Percentiles rank a stretch among this genome's conserved stretches.
These are phyloP conservation scores for Coemansia aciculifera DNA, from an alignment of 192 early-diverging fungal species.

Conservation along the genomic window DNA sequence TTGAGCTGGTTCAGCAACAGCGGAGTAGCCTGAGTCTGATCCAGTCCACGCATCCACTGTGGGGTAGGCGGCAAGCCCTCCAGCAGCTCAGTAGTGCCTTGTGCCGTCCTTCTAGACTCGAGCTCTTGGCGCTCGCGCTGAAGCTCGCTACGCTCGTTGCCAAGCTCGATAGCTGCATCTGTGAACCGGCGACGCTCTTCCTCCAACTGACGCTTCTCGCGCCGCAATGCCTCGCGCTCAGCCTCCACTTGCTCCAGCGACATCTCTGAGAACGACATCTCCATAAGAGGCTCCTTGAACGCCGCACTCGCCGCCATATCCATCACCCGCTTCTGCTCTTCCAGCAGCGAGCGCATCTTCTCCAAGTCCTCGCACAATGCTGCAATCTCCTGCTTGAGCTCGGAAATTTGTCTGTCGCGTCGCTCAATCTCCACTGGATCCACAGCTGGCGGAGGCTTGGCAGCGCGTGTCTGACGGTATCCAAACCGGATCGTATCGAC, in stretches of 20 bases:
- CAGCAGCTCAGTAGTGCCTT: conserved; percentile 25
- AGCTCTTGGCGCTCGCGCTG: conserved; percentile 40
- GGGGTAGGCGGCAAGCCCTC: conserved; percentile 44
- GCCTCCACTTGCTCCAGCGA: conserved; percentile 45
- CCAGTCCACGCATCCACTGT: conserved; percentile 47
- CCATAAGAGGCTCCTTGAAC: background rate
- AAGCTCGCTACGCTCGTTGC: conserved; percentile 62
- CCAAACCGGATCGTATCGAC: conserved; percentile 28
- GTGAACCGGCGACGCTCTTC: conserved; percentile 68
- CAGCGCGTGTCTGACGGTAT: background rate
- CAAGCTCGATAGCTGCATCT: conserved; percentile 69
- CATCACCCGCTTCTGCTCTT: conserved; percentile 41
- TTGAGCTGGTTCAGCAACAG: conserved; percentile 36
- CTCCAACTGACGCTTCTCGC: conserved; percentile 59
- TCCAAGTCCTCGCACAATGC: conserved; percentile 27
- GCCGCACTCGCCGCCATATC: conserved; percentile 22
- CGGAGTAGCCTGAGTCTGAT: conserved; percentile 39
- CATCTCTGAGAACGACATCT: conserved; percentile 54
- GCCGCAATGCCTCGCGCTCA: conserved; percentile 50
- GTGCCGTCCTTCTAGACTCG: conserved; percentile 10
- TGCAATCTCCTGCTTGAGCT: conserved; percentile 38
- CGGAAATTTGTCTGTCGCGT: conserved; percentile 56
- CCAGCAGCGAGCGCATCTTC: conserved; percentile 33
- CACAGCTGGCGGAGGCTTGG: conserved; percentile 12
- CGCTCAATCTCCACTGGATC: conserved; percentile 41